These are phyloP conservation scores for Sporobolomyces phaffii DNA, from an alignment of 768 basidiomycete species.

Conservation along the genomic window DNA sequence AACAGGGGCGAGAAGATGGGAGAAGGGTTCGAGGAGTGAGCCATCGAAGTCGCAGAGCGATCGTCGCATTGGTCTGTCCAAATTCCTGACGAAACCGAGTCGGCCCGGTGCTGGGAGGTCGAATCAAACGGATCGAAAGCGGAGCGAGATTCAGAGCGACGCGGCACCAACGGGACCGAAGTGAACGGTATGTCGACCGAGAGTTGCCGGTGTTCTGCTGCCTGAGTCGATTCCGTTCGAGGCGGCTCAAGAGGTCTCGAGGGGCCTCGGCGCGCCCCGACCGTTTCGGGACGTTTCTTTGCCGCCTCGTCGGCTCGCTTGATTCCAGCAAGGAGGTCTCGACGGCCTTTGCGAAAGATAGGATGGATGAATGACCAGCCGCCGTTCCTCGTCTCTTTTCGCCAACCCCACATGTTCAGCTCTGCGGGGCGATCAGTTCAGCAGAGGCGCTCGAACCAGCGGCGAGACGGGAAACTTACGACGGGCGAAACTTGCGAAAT, in stretches of 20 bases:
- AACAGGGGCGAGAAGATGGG: slow-evolving; percentile 2
- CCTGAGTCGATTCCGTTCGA: neutral
- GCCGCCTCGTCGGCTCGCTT: neutral
- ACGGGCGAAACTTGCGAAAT: slow-evolving; percentile 91
- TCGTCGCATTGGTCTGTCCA: no score
- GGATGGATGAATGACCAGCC: neutral
- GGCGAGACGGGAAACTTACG: slow-evolving; percentile 69
- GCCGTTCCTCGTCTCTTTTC: neutral
- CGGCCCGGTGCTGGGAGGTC: no score
- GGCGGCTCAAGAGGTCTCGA: neutral
- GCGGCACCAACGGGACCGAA: no score
- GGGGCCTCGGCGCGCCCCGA: neutral
- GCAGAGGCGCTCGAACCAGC: neutral
- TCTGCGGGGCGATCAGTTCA: neutral
- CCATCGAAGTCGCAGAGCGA: no score
- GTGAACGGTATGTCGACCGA: neutral
- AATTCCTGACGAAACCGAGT: neutral
- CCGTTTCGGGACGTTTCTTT: neutral
- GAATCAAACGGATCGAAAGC: neutral
- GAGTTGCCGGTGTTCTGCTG: neutral
- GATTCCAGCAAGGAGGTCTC: neutral
- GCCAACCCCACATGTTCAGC: slow-evolving; percentile 20
- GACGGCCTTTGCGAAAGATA: neutral
- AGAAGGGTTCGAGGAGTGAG: no score
- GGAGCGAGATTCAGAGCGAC: neutral